Evolutionary conservation across 2,329 filamentous ascomycete genomes (phyloP).

Genomic region (Neoscytalidium dimidiatum): DNA sequence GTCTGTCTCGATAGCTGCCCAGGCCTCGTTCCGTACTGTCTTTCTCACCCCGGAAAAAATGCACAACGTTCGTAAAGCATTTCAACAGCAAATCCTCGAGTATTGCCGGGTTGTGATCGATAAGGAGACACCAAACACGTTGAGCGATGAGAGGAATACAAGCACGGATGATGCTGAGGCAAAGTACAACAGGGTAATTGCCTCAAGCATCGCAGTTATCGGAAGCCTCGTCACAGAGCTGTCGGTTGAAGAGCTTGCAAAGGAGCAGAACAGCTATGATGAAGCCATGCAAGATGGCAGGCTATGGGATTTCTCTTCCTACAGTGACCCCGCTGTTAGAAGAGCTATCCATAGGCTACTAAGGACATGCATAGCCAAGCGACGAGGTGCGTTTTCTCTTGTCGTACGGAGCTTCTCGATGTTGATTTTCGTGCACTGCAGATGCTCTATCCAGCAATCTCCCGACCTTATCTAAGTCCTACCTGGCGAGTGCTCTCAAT

Average conservation of each 20-base stretch:
- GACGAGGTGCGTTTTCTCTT: conserved; percentile 35
- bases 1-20: conserved; percentile 72
- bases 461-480: conserved; percentile 64
- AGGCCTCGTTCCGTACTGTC: conserved; percentile 73
- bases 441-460: conserved; percentile 39
- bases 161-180: conserved; percentile 81
- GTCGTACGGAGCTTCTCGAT: too few relatives aligned
- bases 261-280: conserved; percentile 64
- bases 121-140: conserved; percentile 74
- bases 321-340: conserved; percentile 60
- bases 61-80: conserved; percentile 74
- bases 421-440: conserved; percentile 1
- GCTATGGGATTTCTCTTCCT: conserved; percentile 61
- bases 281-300: conserved; percentile 64
- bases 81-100: conserved; percentile 76
- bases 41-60: conserved; percentile 81
- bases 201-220: conserved; percentile 58
- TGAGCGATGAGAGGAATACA: conserved; percentile 87
- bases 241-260: conserved; percentile 56
- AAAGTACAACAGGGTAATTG: conserved; percentile 81
- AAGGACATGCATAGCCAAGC: conserved; percentile 52
- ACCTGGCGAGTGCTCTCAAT: conserved; percentile 74
- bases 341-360: conserved; percentile 60
- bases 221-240: conserved; percentile 53
- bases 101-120: conserved; percentile 77